Percentiles rank a stretch among this genome's conserved stretches.
These are phyloP conservation scores for Torulaspora franciscae DNA, from an alignment of 805 yeast genomes.

Conservation along the genomic window DNA sequence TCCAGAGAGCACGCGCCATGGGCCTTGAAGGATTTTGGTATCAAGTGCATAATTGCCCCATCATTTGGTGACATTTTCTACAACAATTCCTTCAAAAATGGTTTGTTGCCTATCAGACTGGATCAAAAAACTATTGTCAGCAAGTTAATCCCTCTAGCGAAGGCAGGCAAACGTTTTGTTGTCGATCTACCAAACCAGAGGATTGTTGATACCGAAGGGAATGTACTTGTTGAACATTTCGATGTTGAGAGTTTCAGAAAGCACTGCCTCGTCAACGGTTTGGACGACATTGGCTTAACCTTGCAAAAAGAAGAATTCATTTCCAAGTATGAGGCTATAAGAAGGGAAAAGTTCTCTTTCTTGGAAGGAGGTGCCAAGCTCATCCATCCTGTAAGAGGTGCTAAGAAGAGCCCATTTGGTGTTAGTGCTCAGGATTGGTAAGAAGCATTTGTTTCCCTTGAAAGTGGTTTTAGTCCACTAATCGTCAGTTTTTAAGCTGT, in stretches of 20 bases:
- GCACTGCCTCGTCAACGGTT: constrained; percentile 89
- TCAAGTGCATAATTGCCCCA: constrained; percentile 92
- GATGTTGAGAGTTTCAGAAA: constrained; percentile 90
- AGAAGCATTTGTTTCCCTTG: constrained; percentile 6
- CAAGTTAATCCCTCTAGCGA: constrained; percentile 77
- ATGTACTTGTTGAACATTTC: constrained; percentile 73
- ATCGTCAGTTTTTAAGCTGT: background rate
- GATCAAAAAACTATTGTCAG: constrained; percentile 66
- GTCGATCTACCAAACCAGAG: constrained; percentile 86
- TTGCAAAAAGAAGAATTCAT: constrained; percentile 82
- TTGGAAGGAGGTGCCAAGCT: constrained; percentile 81
- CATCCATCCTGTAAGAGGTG: constrained; percentile 58
- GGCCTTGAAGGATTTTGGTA: constrained; percentile 98
- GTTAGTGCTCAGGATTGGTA: constrained; percentile 73
- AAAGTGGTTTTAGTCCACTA: background rate
- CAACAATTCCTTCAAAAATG: constrained; percentile 95
- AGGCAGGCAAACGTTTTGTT: constrained; percentile 59
- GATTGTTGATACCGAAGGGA: constrained; percentile 61
- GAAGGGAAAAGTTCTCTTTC: constrained; percentile 82
- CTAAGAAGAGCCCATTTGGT: constrained; percentile 65
- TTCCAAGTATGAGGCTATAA: constrained; percentile 62
- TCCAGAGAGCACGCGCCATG: constrained; percentile 99
- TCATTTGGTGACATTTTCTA: constrained; percentile 97
- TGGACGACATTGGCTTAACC: constrained; percentile 95
- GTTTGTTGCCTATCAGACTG: constrained; percentile 87